These are phyloP conservation scores for Glycine tomentella DNA, from an alignment of 306 rosid species.

Conservation along the genomic window DNA sequence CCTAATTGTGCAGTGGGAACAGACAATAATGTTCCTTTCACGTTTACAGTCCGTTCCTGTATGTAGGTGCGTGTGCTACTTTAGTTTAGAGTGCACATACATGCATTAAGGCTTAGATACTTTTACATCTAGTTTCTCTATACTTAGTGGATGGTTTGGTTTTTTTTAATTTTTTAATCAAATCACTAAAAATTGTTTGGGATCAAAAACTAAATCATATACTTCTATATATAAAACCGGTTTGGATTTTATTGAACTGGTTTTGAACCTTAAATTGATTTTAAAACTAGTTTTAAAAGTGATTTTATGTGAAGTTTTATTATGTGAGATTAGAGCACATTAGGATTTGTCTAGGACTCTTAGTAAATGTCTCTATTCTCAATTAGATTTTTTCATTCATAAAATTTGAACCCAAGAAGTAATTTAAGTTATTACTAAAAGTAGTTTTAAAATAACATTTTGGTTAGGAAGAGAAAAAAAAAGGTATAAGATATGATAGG, in stretches of 20 bases:
- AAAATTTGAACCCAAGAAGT: too few species aligned
- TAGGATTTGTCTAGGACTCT: too few species aligned
- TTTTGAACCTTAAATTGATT: background rate
- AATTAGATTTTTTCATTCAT: too few species aligned
- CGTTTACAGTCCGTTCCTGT: background rate
- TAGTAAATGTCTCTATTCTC: too few species aligned
- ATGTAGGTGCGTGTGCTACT: too few species aligned
- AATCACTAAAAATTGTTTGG: background rate
- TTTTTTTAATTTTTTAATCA: background rate
- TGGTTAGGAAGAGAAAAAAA: background rate
- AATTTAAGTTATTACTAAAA: background rate
- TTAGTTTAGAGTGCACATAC: too few species aligned
- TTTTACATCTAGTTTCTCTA: too few species aligned
- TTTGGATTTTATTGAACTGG: background rate
- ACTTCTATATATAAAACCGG: background rate
- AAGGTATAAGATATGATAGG: background rate
- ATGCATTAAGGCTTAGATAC: too few species aligned
- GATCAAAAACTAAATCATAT: background rate
- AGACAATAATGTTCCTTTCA: slow-evolving; percentile 19
- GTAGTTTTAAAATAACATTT: background rate
- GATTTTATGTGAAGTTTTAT: background rate
- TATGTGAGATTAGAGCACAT: background rate
- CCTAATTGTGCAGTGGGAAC: background rate
- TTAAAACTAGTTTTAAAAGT: background rate
- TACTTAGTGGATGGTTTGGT: background rate